Percentiles rank a stretch among this genome's conserved stretches.
phyloP scores from a whole-genome alignment of 176 grass and related monocot genomes.

The Bonia amplexicaulis region DNA sequence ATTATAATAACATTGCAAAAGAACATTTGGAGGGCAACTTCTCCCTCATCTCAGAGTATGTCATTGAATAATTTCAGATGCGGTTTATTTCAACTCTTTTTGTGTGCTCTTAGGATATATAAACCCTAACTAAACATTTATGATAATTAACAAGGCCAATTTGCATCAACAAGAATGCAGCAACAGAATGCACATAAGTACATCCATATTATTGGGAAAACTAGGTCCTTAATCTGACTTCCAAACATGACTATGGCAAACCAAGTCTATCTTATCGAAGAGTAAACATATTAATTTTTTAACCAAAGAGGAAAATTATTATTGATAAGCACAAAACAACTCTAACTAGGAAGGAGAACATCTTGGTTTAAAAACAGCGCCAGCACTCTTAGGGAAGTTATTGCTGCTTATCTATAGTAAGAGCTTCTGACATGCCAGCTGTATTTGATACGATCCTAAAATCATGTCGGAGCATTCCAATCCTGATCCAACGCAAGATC shows the following conservation, averaged over 20 bases:
- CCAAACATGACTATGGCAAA: not conserved
- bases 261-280: not conserved
- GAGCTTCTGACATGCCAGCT: not conserved
- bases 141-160: not conserved
- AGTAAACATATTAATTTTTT: too few relatives aligned
- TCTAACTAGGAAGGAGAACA: not conserved
- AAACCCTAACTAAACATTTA: not conserved
- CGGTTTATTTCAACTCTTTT: constrained; percentile 11
- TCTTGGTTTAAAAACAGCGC: not conserved
- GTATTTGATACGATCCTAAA: not conserved
- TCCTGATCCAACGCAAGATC: not conserved
- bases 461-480: not conserved
- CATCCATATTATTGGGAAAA: constrained; percentile 4
- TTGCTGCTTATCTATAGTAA: not conserved
- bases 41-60: not conserved
- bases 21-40: constrained; percentile 6
- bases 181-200: not conserved
- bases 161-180: constrained; percentile 22
- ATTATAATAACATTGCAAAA: not conserved
- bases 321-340: not conserved
- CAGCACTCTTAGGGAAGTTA: not conserved
- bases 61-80: not conserved
- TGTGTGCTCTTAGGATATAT: not conserved
- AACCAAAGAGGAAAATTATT: not conserved
- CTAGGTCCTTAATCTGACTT: constrained; percentile 1